Base-by-base conservation (phyloP, 2,329 filamentous ascomycete species). In the Drechslerella dactyloides region DNA sequence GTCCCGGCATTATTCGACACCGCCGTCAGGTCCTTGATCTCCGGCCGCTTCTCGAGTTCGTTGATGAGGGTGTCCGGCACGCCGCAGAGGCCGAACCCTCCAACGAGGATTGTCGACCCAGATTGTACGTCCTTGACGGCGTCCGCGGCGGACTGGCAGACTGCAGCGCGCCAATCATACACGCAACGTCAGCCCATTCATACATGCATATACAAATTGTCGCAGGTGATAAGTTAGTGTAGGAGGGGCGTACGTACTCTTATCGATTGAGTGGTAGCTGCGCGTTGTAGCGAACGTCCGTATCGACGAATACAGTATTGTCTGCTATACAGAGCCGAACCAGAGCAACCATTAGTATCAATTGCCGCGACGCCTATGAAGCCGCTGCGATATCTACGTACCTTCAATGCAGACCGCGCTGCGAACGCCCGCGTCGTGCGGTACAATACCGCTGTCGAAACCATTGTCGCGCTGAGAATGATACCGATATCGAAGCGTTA, bases 1-100 rank as follows among this genome's bases (percentile, higher is more conserved):
- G 87, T 83, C 24, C 90, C 90, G 6, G 90, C 90, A 78, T 93
- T 93, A 78, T 93, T 93, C 56, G 89, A 92, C 1, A 93, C 88
- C 19, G 89, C 89, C 0, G 89, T 91, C 30, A 93, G 82, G 1
- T 68, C 58, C 2, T 69, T 74, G 50, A 77, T 74, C 6, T 74
- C 74, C 1, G 75, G 73, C 30, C 65, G 66, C 44, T 75, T 74
- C 48, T 86, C 83, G 42, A 93, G 84, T 15, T 88, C 87, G 44
- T 85, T 82, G 76, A 92, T 92, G 5, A 92, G 81, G 0, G 90
- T 91, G 77, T 91, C 89, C 61, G 87, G 86, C 17, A 92, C 88
- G 74, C 90, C 90, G 75, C 89, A 93, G 11, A 93, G 84, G n/a
- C 90, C 90, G 78, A 93, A 93, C 0, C 90, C 90, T 15, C 90